These are phyloP conservation scores for Coriaria nepalensis DNA, from an alignment of 306 rosid species.

Conservation along the genomic window DNA sequence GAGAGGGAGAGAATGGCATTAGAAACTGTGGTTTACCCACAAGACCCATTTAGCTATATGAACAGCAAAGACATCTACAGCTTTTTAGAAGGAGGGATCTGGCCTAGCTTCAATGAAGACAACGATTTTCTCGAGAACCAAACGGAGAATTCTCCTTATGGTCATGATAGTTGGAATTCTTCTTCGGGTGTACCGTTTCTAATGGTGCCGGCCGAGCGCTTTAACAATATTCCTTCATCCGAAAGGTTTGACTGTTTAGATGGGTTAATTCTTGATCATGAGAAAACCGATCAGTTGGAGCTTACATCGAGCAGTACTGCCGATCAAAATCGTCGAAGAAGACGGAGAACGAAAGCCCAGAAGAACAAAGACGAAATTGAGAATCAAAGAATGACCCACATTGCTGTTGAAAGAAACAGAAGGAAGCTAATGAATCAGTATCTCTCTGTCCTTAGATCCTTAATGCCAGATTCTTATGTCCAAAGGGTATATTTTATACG, in stretches of 20 bases:
- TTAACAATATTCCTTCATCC: not conserved
- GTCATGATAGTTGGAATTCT: not conserved
- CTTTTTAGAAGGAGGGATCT: not conserved
- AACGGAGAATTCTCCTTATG: not conserved
- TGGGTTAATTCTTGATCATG: not conserved
- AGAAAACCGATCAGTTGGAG: not conserved
- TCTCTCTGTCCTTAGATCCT: conserved; percentile 11
- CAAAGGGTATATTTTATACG: conserved; percentile 6
- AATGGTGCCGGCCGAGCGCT: not conserved
- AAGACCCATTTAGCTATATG: conserved; percentile 3
- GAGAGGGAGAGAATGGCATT: conserved; percentile 1
- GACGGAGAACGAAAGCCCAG: not conserved
- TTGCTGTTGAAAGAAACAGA: conserved; percentile 5
- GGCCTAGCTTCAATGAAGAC: not conserved
- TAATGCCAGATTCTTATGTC: conserved; percentile 9
- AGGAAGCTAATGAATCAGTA: not conserved
- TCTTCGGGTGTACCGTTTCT: not conserved
- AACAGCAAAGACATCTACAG: conserved; percentile 5
- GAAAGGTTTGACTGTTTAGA: not conserved
- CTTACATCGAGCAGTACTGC: not conserved
- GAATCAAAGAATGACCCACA: conserved; percentile 1
- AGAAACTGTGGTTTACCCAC: conserved; percentile 10
- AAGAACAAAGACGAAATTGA: conserved; percentile 2
- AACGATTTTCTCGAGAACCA: conserved; percentile 1
- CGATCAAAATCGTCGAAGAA: not conserved